These are phyloP conservation scores for Forsythia suspensa DNA, from an alignment of 257 asterid species.

Conservation along the genomic window DNA sequence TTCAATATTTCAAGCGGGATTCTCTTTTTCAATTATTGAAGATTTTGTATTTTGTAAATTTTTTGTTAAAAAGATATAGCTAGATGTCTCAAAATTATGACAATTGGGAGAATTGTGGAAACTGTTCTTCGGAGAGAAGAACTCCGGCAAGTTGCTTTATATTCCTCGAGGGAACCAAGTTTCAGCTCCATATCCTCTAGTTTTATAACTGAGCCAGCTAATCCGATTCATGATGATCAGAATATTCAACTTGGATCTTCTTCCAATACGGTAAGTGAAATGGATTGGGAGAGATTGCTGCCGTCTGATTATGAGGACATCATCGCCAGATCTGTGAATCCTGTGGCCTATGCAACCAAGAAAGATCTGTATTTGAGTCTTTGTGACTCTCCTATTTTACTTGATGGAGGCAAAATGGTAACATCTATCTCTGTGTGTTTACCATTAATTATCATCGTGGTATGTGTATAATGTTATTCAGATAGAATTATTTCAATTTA, in stretches of 20 bases:
- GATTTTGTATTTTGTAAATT: too few relatives aligned
- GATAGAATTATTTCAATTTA: too few relatives aligned
- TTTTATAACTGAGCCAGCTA: constrained; percentile 15
- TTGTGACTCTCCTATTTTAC: constrained; percentile 32
- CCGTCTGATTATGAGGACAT: constrained; percentile 41
- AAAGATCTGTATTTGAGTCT: constrained; percentile 43
- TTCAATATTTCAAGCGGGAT: too few relatives aligned
- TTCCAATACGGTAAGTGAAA: constrained; percentile 1
- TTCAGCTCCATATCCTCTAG: neutral
- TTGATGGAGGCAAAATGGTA: constrained; percentile 44
- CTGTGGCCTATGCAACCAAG: constrained; percentile 30
- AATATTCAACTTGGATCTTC: neutral
- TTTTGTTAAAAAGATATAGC: too few relatives aligned
- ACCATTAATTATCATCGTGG: too few relatives aligned
- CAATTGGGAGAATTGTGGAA: constrained; percentile 23
- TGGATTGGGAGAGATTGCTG: constrained; percentile 54
- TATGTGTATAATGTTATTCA: neutral
- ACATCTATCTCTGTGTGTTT: neutral
- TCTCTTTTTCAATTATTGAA: too few relatives aligned
- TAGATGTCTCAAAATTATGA: constrained; percentile 21
- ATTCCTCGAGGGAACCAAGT: neutral
- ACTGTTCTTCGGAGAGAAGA: constrained; percentile 8
- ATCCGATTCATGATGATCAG: neutral
- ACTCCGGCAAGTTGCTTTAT: constrained; percentile 10
- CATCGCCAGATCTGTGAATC: constrained; percentile 35